Evolutionary conservation across 176 grass and related monocot species (phyloP).

Genomic region (Echinochloa phyllopogon): DNA sequence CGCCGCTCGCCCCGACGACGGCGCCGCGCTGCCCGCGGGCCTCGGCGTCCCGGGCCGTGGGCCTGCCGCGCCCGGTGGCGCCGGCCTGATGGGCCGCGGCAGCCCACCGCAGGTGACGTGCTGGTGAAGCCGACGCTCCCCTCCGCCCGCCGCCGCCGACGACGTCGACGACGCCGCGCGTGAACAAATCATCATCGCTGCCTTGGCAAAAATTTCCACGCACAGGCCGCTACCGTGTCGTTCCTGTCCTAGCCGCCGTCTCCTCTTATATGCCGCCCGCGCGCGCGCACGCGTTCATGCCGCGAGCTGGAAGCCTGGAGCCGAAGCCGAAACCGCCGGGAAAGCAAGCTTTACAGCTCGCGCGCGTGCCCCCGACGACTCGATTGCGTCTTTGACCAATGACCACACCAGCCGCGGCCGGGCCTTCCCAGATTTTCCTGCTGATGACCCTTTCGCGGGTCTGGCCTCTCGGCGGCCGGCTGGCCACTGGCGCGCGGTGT

Average conservation of each 20-base stretch:
- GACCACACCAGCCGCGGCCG: background rate
- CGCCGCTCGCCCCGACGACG: background rate
- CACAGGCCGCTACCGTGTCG: too few relatives aligned
- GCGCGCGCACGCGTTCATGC: background rate
- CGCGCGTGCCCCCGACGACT: background rate
- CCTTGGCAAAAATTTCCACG: background rate
- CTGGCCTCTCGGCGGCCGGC: background rate
- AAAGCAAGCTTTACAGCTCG: constrained; percentile 33
- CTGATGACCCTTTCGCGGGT: constrained; percentile 19
- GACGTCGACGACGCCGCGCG: background rate
- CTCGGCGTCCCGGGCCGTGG: constrained; percentile 8
- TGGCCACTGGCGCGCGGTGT: background rate
- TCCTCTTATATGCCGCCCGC: constrained; percentile 1
- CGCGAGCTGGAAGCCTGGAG: background rate
- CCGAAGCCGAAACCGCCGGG: background rate
- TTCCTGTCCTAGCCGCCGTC: background rate
- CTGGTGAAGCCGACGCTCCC: background rate
- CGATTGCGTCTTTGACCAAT: background rate
- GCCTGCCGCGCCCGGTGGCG: background rate
- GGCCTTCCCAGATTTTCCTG: background rate
- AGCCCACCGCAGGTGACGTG: background rate
- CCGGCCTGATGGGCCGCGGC: constrained; percentile 23
- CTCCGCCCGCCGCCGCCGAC: background rate
- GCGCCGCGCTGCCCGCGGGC: background rate
- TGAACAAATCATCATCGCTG: constrained; percentile 4